Evolutionary conservation across 441 rosid genomes (phyloP), one percentile per base, ranked within the genome.

Genomic region (Pelargonium fulgidum): DNA sequence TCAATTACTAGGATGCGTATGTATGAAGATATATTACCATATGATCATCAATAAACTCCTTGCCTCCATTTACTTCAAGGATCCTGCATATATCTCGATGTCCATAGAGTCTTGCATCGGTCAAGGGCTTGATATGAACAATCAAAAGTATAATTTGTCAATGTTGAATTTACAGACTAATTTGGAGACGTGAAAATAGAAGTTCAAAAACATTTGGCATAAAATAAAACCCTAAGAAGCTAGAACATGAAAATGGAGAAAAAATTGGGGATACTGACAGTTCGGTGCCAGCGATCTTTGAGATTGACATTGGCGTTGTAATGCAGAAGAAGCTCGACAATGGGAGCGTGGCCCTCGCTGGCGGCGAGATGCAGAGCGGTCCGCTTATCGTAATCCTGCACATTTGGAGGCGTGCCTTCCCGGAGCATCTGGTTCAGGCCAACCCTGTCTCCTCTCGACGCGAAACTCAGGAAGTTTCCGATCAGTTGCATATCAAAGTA

Each of bases 361-460:
- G 87, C 85, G 0, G 87, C 85, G 16, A 86, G 85, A 71, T 86
- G 87, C 73, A 85, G 64, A 16, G 87, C 86, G 9, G 87, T 86
- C 66, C 86, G 62, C 73, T 70, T 77, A 64, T 83, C 89, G 56
- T 83, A 85, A 69, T 87, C 89, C 73, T 87, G 86, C 2, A 85
- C 83, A 22, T 85, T 73, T 0, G 87, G 91, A 36, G 86, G 82
- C 50, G 76, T 81, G 4, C 86, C 89, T 1, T 71, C 74, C 45
- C 84, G 78, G 50, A 87, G 65, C 89, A 87, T 83, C 80, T 80
- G 89, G 70, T 85, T 85, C 67, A 87, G 81, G 14, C 91, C 89
- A 41, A 87, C 85, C 29, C 87, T 75, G 58, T 87, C 91, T 0
- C 91, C 91, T 74, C 85, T 79, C 0, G 91, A 85, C 0, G 89